phyloP scores from a whole-genome alignment of 2,329 filamentous ascomycete species.

The Exophiala xenobiotica region DNA sequence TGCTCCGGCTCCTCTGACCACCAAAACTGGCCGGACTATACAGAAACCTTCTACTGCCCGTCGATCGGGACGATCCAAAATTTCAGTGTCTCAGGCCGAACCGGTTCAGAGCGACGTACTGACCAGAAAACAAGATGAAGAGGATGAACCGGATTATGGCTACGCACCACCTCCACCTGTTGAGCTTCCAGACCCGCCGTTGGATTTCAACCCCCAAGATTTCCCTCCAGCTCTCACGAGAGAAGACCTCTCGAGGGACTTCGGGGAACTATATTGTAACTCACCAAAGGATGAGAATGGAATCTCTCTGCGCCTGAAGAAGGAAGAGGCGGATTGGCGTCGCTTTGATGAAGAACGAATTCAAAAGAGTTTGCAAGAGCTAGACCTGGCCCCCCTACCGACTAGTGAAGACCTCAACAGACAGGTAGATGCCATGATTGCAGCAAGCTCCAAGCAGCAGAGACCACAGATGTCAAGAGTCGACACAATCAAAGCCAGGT shows the following conservation, averaged over 20 bases:
- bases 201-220: conserved; percentile 49
- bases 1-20: conserved; percentile 59
- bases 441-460: conserved; percentile 57
- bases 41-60: conserved; percentile 60
- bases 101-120: conserved; percentile 31
- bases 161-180: conserved; percentile 75
- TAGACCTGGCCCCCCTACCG: conserved; percentile 30
- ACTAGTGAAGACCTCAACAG: conserved; percentile 38
- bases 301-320: conserved; percentile 61
- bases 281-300: conserved; percentile 54
- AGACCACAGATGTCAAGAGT: conserved; percentile 32
- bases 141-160: conserved; percentile 73
- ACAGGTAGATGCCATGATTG: conserved; percentile 65
- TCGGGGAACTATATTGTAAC: conserved; percentile 49
- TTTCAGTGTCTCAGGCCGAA: conserved; percentile 47
- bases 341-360: conserved; percentile 62
- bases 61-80: conserved; percentile 57
- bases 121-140: conserved; percentile 45
- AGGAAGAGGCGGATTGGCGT: conserved; percentile 68
- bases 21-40: conserved; percentile 63
- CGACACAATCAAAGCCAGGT: conserved; percentile 42
- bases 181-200: conserved; percentile 47
- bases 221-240: conserved; percentile 53
- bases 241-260: conserved; percentile 55
- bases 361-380: conserved; percentile 39